Base-by-base conservation (phyloP, 345 rosid genomes). In the Eucalyptus curtisii region DNA sequence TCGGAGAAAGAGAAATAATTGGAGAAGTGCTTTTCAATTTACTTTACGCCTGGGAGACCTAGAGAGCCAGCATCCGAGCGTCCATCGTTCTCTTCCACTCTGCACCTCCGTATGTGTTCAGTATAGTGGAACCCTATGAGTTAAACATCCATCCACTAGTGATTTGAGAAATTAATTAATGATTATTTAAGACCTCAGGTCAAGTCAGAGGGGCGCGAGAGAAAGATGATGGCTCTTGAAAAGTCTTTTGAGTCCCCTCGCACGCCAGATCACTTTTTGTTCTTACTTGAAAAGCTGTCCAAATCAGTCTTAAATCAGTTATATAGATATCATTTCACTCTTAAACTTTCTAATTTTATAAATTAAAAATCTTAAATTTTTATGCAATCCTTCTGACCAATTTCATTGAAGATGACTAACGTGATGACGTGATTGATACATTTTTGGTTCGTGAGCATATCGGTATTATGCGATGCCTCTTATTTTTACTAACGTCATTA, bases 231-330 rank as follows among this genome's bases (percentile, higher is more conserved):
- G 79, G 40, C 79, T 66, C 79, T 66, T 16, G 79, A 31, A 16
- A 31, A 61, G 68, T 61, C 68, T 61, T 27, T 30, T 14, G 33
- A 61, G 33, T 13, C 9, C 6, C 68, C 33, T 61, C 16, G 33
- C 1, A 31, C 0, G 2, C 17, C 79, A 10, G 7, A 33, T 3
- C 80, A 9, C 80, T 3, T 4, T 8, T 33, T 33, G 20, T 4
- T 16, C 80, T 9, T 1, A 68, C 33, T 33, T 33, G 24, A 31
- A 31, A 33, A 8, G 5, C 7, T 2, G 3, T 52, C 10, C 10
- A 52, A 19, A 52, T 19, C 25, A 20, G 1, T 20, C 57, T 52
- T 52, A 52, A 52, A 52, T 50, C 1, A 52, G 7, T 9, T 20
- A 20, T 19, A 52, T 7, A 3, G 0, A 19, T 3, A 1, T 19